Conservation (phyloP, 2,329 filamentous ascomycete species). For the Tolypocladium nubicola region DNA sequence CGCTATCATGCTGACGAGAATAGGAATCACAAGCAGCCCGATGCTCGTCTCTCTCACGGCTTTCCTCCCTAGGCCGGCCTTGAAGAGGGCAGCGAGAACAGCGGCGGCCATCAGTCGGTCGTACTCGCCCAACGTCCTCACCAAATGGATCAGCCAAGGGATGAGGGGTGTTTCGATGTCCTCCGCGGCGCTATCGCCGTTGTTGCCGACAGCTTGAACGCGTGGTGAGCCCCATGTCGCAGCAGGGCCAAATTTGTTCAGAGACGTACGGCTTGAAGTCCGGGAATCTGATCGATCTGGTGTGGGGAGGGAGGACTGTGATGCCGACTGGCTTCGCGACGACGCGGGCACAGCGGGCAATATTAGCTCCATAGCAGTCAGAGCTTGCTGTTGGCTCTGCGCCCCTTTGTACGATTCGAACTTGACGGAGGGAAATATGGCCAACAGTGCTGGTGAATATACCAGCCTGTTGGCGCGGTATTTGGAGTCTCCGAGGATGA, state of each 20-base stretch:
- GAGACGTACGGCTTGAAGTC: conserved; percentile 16
- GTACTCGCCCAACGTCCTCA: conserved; percentile 45
- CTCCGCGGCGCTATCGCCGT: conserved; percentile 30
- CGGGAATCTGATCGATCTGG: conserved; percentile 16
- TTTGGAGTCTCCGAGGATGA: conserved; percentile 69
- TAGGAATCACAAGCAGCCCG: conserved; percentile 57
- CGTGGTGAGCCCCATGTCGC: conserved; percentile 21
- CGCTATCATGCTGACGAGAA: conserved; percentile 53
- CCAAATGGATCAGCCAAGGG: conserved; percentile 59
- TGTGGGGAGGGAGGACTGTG: conserved; percentile 12
- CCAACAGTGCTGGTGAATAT: conserved; percentile 57
- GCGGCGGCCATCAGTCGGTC: conserved; percentile 59
- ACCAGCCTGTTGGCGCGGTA: conserved; percentile 64
- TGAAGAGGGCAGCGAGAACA: conserved; percentile 59
- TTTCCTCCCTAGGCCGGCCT: conserved; percentile 54
- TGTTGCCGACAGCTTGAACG: conserved; percentile 13
- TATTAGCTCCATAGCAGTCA: conserved; percentile 54
- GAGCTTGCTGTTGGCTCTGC: conserved; percentile 30
- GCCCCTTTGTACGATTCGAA: conserved; percentile 37
- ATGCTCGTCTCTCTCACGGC: conserved; percentile 50
- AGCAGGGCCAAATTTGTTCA: conserved; percentile 16
- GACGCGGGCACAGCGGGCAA: conserved; percentile 39
- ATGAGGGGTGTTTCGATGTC: conserved; percentile 61
- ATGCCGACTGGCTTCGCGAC: conserved; percentile 14
- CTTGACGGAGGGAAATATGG: conserved; percentile 54